Evolutionary conservation across 495 filamentous ascomycete species (phyloP).

Genomic region (Penicillium pancosmium): DNA sequence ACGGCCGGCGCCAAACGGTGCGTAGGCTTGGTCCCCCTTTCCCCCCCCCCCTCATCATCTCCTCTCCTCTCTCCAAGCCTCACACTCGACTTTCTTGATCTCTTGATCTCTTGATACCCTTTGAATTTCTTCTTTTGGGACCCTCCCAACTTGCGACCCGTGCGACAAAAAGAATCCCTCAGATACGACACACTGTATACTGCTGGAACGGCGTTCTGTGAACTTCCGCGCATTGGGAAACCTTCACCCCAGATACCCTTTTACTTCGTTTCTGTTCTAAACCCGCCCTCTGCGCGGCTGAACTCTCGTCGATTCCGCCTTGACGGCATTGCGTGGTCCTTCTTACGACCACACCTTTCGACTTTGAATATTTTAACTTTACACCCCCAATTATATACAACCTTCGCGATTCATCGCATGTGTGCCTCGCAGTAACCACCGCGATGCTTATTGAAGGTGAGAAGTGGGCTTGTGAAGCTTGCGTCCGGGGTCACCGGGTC

Average conservation of each 20-base stretch:
- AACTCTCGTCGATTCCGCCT: conserved; percentile 33
- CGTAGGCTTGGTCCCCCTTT: conserved; percentile 54
- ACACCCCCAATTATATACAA: conserved; percentile 22
- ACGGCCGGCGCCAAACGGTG: conserved; percentile 60
- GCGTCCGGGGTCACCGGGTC: conserved; percentile 89
- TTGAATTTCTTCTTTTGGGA: conserved; percentile 28
- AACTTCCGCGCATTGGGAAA: conserved; percentile 43
- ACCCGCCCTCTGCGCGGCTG: conserved; percentile 38
- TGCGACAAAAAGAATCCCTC: conserved; percentile 15
- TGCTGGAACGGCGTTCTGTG: conserved; percentile 43
- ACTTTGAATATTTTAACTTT: conserved; percentile 1
- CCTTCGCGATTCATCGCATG: conserved; percentile 50
- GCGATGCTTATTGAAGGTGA: conserved; percentile 85
- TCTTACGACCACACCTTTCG: conserved; percentile 30
- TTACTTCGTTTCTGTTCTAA: conserved; percentile 29
- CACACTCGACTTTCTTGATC: conserved; percentile 2
- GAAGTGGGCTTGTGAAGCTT: conserved; percentile 92
- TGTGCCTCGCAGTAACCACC: conserved; percentile 45
- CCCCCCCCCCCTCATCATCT: conserved; percentile 22
- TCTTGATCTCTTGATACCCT: conserved; percentile 15
- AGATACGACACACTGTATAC: conserved; percentile 32
- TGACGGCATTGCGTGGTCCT: conserved; percentile 43
- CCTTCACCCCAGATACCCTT: conserved; percentile 46
- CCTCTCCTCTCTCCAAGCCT: conserved; percentile 6
- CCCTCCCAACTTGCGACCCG: conserved; percentile 15